Evolutionary conservation across 345 rosid species (phyloP), one percentile per base, ranked within the genome.

Genomic region (Camelina hispida): DNA sequence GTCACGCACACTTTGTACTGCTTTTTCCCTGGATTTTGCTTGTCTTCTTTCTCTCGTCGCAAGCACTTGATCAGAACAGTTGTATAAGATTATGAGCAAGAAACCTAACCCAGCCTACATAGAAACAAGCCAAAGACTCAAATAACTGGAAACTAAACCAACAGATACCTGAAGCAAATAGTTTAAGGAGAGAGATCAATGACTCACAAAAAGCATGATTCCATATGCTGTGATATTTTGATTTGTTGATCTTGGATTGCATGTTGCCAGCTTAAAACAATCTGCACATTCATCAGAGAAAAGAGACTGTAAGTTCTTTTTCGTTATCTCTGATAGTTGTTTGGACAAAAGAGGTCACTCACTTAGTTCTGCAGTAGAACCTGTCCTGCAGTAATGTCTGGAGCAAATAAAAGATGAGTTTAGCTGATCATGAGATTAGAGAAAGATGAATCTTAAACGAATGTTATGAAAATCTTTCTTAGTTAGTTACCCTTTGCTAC

Each of bases 41-140:
- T 85, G 88, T 73, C 91, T 91, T 85, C 79, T 85, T 81, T 93
- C 99, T 79, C 98, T 82, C 13, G 98, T 92, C 3, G 94, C 81
- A 51, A 95, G 89, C 51, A 89, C 97, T 91, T 93, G 99, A 72
- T 96, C 99, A 13, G 99, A 93, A 82, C 93, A 96, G 83, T 93
- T 93, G 69, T 92, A 91, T 38, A 96, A 81, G 43, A 96, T 83
- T 73, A 96, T 75, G n/a, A 91, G 87, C 74, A 93, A 72, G 84
- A 96, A 84, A 57, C 88, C 73, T 58, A 93, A 25, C 73, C 88
- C 99, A 18, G 86, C 97, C 98, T 96, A 69, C 81, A 85, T 37
- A 58, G 11, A 9, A 16, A 13, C 17, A 62, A 22, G 1, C 35
- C 20, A 17, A 73, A 38, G 65, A 5, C 34, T 53, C 55, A 54